These are phyloP conservation scores for Pleurotus pulmonarius DNA, from an alignment of 768 basidiomycete species.

Conservation along the genomic window DNA sequence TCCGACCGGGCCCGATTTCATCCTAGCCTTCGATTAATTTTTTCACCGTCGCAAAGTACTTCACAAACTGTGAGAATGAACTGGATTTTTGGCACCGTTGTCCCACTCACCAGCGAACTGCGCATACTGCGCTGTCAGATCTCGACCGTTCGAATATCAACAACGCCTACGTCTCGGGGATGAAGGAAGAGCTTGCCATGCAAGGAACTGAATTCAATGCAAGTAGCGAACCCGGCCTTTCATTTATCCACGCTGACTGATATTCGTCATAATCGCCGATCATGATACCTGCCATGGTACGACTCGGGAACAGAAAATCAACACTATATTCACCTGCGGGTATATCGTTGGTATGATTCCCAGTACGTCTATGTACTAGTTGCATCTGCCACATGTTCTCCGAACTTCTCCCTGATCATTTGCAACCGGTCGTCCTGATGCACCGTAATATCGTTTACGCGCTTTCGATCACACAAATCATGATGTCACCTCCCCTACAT, in stretches of 20 bases:
- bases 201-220: conserved; percentile 61
- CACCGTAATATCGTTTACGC: too few relatives aligned
- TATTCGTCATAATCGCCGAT: conserved; percentile 5
- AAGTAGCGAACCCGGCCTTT: conserved; percentile 9
- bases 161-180: conserved; percentile 78
- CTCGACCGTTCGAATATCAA: conserved; percentile 65
- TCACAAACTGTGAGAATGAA: conserved; percentile 50
- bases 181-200: conserved; percentile 71
- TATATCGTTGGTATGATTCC: conserved; percentile 76
- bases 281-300: too few relatives aligned
- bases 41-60: conserved; percentile 39
- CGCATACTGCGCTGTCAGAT: conserved; percentile 32
- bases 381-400: background rate
- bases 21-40: conserved; percentile 7
- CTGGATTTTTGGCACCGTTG: too few relatives aligned
- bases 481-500: background rate
- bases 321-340: conserved; percentile 70
- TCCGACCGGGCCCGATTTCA: conserved; percentile 1
- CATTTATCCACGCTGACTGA: background rate
- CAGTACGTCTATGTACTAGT: conserved; percentile 34
- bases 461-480: background rate
- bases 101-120: background rate
- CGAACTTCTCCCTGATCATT: too few relatives aligned
- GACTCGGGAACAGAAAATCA: conserved; percentile 44
- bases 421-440: too few relatives aligned